Base-by-base conservation (phyloP, 768 basidiomycete genomes). In the Russula ochroleuca region DNA sequence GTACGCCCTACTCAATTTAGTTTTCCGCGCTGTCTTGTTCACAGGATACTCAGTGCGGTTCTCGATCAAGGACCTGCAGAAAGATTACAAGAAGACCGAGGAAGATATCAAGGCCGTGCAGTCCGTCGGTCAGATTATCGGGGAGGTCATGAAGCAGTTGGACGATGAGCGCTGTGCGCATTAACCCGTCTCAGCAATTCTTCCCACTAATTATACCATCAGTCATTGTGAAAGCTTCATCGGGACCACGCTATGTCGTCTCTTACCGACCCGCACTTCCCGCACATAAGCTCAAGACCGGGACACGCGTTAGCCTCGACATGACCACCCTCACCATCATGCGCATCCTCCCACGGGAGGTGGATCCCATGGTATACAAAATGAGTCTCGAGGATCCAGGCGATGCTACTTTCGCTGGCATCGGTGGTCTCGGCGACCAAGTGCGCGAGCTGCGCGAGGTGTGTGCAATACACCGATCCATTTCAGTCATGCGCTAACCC, bases 291-390 rank as follows among this genome's bases (percentile, higher is more conserved):
- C 87, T 99, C 63, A 97, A 98, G 76, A 76, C 90, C 5, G 94
- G 94, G 55, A 92, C 92, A 4, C 91, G 97, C 67, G 97, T 99
- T 62, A 95, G 94, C 60, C 85, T 99, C 37, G 97, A 99, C 75
- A 98, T 99, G 97, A 99, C 97, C 4, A 98, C 97, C 2, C 79
- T 98, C 37, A 99, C 97, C 7, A 93, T 99, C 72, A 98, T 99
- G 94, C 91, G 97, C 41, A 96, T 98, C 57, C 80, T 99, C 21
- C 97, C 97, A 5, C 85, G 97, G 66, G 97, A 99, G 74, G 93
- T 99, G 8, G 97, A 99, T 73, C 97, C 97, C 17, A 78, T 96
- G 70, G 96, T 99, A 13, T 99, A 99, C 80, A 98, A 98, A 78
- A 99, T 98, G 97, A 96, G 93, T 67, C 79, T 97, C 71, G 97